These are phyloP conservation scores for Jimgerdemannia flammicorona DNA, from an alignment of 192 early-diverging fungal genomes.

Conservation along the genomic window DNA sequence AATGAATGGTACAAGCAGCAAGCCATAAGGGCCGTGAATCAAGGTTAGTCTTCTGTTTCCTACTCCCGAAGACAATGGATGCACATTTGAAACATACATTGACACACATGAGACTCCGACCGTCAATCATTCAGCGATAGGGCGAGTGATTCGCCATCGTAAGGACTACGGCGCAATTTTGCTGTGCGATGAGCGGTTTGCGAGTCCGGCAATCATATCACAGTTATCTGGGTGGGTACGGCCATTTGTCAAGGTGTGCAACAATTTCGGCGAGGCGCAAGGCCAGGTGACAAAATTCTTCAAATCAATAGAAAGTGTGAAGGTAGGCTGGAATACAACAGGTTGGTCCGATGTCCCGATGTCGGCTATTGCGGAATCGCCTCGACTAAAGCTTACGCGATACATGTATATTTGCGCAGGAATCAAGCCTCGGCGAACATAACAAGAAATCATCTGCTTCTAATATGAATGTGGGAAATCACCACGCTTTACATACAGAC, in stretches of 20 bases:
- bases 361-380: not conserved
- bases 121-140: conserved; percentile 29
- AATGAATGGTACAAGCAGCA: conserved; percentile 61
- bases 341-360: not conserved
- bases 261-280: conserved; percentile 33
- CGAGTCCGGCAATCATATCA: conserved; percentile 26
- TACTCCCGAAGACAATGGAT: not conserved
- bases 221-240: conserved; percentile 67
- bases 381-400: not conserved
- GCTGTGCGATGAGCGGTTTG: conserved; percentile 47
- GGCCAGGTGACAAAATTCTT: conserved; percentile 25
- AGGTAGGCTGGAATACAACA: conserved; percentile 1
- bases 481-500: not conserved
- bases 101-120: conserved; percentile 6
- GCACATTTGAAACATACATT: not conserved
- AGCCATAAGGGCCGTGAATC: conserved; percentile 62
- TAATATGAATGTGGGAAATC: not conserved
- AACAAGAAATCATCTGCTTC: conserved; percentile 2
- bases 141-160: conserved; percentile 54
- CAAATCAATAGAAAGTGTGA: conserved; percentile 10
- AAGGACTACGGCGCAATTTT: conserved; percentile 65
- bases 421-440: not conserved
- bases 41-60: conserved; percentile 25
- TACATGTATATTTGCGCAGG: not conserved
- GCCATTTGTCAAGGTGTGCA: conserved; percentile 22